phyloP scores from a whole-genome alignment of 2,329 filamentous ascomycete species.

The Westerdykella sp. region DNA sequence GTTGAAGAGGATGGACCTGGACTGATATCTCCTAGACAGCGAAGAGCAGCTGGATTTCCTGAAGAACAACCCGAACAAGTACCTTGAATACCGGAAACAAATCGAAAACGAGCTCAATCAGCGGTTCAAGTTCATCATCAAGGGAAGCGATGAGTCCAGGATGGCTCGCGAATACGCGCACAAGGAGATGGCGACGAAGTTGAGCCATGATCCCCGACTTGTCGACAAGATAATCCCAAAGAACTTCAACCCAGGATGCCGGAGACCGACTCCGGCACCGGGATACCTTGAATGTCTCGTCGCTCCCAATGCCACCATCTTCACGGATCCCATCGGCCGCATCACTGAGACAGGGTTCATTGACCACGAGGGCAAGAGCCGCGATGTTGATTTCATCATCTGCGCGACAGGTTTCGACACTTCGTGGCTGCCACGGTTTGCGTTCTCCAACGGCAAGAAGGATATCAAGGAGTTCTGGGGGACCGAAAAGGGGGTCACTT shows the following conservation, averaged over 20 bases:
- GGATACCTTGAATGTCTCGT: conserved; percentile 11
- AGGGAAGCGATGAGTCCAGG: conserved; percentile 42
- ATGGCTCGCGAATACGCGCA: conserved; percentile 38
- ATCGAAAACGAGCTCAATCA: conserved; percentile 48
- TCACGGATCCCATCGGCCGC: conserved; percentile 5
- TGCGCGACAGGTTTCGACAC: conserved; percentile 14
- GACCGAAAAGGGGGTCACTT: conserved; percentile 28
- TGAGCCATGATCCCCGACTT: conserved; percentile 36
- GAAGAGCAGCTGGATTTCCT: conserved; percentile 38
- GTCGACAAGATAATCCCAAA: conserved; percentile 43
- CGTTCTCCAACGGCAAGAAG: conserved; percentile 18
- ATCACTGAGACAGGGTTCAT: conserved; percentile 9
- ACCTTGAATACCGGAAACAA: conserved; percentile 44
- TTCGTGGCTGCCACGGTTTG: conserved; percentile 12
- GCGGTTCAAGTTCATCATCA: conserved; percentile 50
- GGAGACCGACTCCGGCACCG: conserved; percentile 9
- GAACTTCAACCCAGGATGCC: conserved; percentile 19
- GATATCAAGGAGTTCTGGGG: conserved; percentile 36
- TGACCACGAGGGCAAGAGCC: conserved; percentile 5
- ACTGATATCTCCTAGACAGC: conserved; percentile 20
- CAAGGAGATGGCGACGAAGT: conserved; percentile 38
- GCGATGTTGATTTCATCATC: conserved; percentile 13
- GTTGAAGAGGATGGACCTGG: background rate
- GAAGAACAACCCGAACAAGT: conserved; percentile 38
- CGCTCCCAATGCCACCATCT: conserved; percentile 5